Percentiles rank a stretch among this genome's conserved stretches.
phyloP scores from a whole-genome alignment of 2,329 filamentous ascomycete species.

The Ramularia endophylla region DNA sequence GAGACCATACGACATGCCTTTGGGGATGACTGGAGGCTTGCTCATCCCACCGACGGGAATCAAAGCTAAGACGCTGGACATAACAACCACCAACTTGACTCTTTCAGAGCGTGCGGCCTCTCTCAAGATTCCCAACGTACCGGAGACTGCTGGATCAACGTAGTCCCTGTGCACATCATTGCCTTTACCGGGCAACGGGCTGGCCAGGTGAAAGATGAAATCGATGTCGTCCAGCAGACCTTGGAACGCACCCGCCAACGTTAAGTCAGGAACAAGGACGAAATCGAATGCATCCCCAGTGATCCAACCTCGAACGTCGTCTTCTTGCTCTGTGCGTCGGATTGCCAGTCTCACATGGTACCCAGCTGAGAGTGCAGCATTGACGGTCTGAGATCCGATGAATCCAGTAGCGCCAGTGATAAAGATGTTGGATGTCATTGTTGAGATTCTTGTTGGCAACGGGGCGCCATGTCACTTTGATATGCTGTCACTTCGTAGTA shows the following conservation, averaged over 20 bases:
- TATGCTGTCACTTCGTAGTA: too few relatives aligned
- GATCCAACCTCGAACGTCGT: not conserved
- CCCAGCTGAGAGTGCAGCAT: slow-evolving; percentile 15
- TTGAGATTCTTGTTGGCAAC: not conserved
- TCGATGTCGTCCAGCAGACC: slow-evolving; percentile 20
- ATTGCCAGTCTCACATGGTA: slow-evolving; percentile 17
- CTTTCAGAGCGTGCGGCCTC: slow-evolving; percentile 19
- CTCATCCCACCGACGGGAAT: slow-evolving; percentile 13
- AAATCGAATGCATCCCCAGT: slow-evolving; percentile 8
- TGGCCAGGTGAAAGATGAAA: slow-evolving; percentile 28
- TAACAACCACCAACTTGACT: slow-evolving; percentile 27
- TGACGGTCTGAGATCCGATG: slow-evolving; percentile 25
- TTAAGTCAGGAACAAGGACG: slow-evolving; percentile 15
- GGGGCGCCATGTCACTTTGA: too few relatives aligned
- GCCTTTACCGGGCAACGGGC: slow-evolving; percentile 21
- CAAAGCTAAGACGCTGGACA: slow-evolving; percentile 17
- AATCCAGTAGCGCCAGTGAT: slow-evolving; percentile 27
- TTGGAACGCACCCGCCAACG: slow-evolving; percentile 12
- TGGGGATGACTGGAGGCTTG: not conserved
- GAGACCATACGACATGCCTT: not conserved
- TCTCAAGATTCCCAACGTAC: slow-evolving; percentile 21
- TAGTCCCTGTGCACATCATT: slow-evolving; percentile 18
- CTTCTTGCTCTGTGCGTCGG: slow-evolving; percentile 11
- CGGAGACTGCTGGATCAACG: slow-evolving; percentile 25
- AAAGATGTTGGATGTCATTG: slow-evolving; percentile 13